A percentile compares a stretch with the other conserved stretches of the same genome.
Evolutionary conservation across 2,329 filamentous ascomycete genomes (phyloP).

Genomic region (Microdochium bolleyi): DNA sequence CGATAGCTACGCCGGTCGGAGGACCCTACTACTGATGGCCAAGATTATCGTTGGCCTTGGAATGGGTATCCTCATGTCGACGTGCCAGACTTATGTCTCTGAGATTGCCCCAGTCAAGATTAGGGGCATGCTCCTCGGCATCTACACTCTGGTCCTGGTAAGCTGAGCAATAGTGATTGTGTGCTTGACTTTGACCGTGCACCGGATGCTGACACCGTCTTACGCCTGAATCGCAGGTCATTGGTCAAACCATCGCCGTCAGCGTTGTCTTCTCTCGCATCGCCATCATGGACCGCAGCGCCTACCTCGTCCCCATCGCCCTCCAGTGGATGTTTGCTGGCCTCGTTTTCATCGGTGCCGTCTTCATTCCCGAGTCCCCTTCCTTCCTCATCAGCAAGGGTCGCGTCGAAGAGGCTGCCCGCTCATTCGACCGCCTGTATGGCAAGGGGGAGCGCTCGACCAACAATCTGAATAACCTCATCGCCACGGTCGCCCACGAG

Average conservation of each 20-base stretch:
- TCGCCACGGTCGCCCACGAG: neutral
- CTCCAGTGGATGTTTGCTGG: slow-evolving; percentile 4
- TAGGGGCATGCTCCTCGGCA: slow-evolving; percentile 8
- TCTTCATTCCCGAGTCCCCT: slow-evolving; percentile 33
- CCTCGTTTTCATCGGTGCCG: slow-evolving; percentile 5
- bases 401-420: slow-evolving; percentile 20
- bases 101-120: slow-evolving; percentile 6
- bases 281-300: slow-evolving; percentile 8
- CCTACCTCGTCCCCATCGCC: slow-evolving; percentile 8
- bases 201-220: neutral
- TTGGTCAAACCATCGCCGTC: slow-evolving; percentile 2
- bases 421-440: slow-evolving; percentile 21
- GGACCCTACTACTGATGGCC: slow-evolving; percentile 7
- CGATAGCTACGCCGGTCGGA: neutral
- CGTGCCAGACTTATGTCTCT: slow-evolving; percentile 10
- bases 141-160: slow-evolving; percentile 4
- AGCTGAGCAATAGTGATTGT: neutral
- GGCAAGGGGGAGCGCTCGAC: neutral
- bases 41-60: slow-evolving; percentile 12
- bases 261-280: slow-evolving; percentile 7
- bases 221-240: neutral
- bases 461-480: neutral
- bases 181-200: neutral
- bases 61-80: slow-evolving; percentile 8
- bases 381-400: slow-evolving; percentile 28